Conservation (phyloP, 1,284 basidiomycete genomes). For the Exobasidium rhododendri region DNA sequence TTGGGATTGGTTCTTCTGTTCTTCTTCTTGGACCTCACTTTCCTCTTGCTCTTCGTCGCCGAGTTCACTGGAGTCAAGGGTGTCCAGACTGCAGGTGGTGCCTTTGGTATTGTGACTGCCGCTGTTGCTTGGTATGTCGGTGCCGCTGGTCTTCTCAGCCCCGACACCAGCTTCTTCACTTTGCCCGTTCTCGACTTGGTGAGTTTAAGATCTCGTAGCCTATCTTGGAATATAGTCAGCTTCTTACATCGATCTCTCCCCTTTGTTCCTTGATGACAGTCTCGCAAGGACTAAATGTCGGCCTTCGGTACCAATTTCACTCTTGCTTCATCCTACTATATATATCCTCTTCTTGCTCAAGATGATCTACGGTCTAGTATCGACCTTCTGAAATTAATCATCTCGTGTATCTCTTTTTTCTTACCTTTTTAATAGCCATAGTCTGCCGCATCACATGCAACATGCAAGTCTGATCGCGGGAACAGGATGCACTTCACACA, state of each 20-base stretch:
- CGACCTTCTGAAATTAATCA: too few species aligned
- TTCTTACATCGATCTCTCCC: too few species aligned
- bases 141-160: slow-evolving; percentile 58
- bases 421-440: too few species aligned
- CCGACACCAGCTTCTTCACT: slow-evolving; percentile 59
- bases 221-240: too few species aligned
- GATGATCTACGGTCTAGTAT: too few species aligned
- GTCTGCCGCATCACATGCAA: too few species aligned
- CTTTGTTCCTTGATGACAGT: not conserved
- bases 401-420: too few species aligned
- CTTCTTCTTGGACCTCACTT: slow-evolving; percentile 65
- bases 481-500: too few species aligned
- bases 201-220: slow-evolving; percentile 16
- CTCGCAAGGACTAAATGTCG: not conserved
- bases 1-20: slow-evolving; percentile 63
- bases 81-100: slow-evolving; percentile 34
- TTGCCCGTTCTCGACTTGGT: slow-evolving; percentile 57
- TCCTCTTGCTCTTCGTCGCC: slow-evolving; percentile 55
- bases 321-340: too few species aligned
- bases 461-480: too few species aligned
- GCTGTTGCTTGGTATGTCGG: slow-evolving; percentile 57
- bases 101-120: slow-evolving; percentile 42
- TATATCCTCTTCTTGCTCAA: too few species aligned
- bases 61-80: slow-evolving; percentile 34
- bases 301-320: not conserved